Evolutionary conservation across 129 eudicot species (phyloP).

Genomic region (Arctium lappa): DNA sequence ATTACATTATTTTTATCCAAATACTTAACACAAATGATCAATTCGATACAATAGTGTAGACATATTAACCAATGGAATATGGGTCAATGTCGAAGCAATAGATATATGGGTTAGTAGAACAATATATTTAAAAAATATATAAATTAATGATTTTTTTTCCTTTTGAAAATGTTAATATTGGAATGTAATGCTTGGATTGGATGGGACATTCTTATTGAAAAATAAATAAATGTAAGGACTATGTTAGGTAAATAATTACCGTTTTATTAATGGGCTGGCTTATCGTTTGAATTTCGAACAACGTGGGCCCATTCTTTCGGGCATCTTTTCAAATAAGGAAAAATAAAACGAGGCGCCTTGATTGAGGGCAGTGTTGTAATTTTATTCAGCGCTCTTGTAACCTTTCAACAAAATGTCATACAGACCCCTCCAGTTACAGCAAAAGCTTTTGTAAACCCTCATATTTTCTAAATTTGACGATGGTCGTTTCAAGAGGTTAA

Average conservation of each 20-base stretch:
- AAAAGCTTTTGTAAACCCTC: neutral
- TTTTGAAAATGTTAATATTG: too few species aligned
- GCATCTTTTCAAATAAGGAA: neutral
- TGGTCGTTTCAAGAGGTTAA: too few species aligned
- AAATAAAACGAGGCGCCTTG: neutral
- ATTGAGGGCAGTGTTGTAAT: neutral
- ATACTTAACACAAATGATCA: too few species aligned
- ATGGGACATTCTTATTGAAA: too few species aligned
- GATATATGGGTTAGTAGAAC: too few species aligned
- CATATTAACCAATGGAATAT: too few species aligned
- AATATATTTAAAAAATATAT: too few species aligned
- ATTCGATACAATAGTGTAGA: too few species aligned
- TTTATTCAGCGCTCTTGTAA: neutral
- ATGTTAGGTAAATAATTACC: constrained; percentile 12
- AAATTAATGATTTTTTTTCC: too few species aligned
- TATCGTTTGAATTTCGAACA: constrained; percentile 10
- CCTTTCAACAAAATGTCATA: neutral
- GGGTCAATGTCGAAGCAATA: too few species aligned
- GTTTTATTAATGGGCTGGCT: constrained; percentile 12
- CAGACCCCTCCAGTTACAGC: neutral
- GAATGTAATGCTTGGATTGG: neutral
- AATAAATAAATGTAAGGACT: neutral
- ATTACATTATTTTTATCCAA: too few species aligned
- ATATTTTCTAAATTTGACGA: neutral
- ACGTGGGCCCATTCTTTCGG: constrained; percentile 12